phyloP scores from a whole-genome alignment of 192 early-diverging fungal species.

The Dispira parvispora region DNA sequence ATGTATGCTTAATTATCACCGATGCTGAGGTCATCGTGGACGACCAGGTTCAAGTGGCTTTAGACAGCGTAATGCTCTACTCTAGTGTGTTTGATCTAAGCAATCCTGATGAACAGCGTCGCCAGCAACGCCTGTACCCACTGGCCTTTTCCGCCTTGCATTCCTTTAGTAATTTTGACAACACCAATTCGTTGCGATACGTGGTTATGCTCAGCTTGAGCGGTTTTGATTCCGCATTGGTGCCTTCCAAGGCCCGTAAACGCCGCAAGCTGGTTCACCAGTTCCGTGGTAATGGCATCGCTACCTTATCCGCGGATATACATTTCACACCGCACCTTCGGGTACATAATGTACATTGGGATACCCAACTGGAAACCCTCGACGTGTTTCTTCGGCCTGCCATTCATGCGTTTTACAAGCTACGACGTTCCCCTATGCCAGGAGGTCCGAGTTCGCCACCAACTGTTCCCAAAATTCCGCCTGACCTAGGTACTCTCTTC shows the following conservation, averaged over 20 bases:
- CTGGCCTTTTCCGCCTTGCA: not conserved
- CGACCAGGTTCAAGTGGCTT: conserved; percentile 11
- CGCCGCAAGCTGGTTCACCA: conserved; percentile 2
- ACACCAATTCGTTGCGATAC: conserved; percentile 6
- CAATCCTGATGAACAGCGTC: conserved; percentile 7
- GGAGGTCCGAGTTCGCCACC: not conserved
- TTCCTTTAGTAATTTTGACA: not conserved
- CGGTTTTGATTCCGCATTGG: conserved; percentile 6
- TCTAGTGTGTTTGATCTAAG: conserved; percentile 11
- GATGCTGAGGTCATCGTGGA: conserved; percentile 12
- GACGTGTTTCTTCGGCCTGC: conserved; percentile 10
- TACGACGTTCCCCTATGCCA: not conserved
- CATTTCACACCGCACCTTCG: conserved; percentile 2
- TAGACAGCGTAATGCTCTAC: conserved; percentile 6
- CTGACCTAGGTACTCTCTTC: not conserved
- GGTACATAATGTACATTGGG: conserved; percentile 7
- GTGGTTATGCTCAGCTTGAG: conserved; percentile 6
- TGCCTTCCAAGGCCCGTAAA: conserved; percentile 8
- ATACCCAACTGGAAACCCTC: conserved; percentile 8
- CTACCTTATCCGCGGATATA: conserved; percentile 8
- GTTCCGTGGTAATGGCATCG: conserved; percentile 6
- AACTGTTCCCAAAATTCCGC: not conserved
- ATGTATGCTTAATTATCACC: conserved; percentile 9
- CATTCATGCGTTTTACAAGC: conserved; percentile 11
- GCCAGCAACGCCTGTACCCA: conserved; percentile 4